These are phyloP conservation scores for Chaetomium fimeti DNA, from an alignment of 495 filamentous ascomycete species.

Conservation along the genomic window DNA sequence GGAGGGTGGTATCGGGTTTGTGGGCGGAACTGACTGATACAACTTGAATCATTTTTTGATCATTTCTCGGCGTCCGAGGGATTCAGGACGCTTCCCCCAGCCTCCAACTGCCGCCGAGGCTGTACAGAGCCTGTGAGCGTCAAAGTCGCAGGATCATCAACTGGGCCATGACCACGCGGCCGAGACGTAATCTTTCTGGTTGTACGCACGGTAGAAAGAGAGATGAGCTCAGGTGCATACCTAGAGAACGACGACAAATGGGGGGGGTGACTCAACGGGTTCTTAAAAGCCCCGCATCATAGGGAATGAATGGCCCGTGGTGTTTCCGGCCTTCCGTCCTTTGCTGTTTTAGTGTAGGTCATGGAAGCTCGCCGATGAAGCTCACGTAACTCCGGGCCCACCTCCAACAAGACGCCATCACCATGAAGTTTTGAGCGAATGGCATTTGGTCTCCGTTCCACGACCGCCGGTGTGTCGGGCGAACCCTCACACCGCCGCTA, in stretches of 20 bases:
- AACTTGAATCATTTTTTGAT: conserved; percentile 10
- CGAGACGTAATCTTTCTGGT: neutral
- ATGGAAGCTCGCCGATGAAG: neutral
- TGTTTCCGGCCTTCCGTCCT: neutral
- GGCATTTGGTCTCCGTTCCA: neutral
- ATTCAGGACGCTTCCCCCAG: neutral
- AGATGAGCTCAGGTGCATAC: too few relatives aligned
- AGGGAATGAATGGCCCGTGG: neutral
- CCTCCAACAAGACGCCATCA: neutral
- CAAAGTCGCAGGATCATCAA: neutral
- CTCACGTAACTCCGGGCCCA: conserved; percentile 14
- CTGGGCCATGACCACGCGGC: neutral
- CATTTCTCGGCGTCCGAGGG: neutral
- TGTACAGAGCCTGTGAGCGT: neutral
- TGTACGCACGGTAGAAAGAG: neutral
- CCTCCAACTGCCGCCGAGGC: conserved; percentile 3
- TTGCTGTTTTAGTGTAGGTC: neutral
- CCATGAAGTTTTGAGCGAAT: conserved; percentile 1
- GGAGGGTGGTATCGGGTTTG: conserved; percentile 16
- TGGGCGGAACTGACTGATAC: neutral
- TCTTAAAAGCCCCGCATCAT: too few relatives aligned
- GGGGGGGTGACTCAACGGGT: too few relatives aligned
- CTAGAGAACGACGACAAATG: too few relatives aligned
- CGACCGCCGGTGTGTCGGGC: neutral
- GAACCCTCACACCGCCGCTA: neutral